Evolutionary conservation across 2,329 filamentous ascomycete species (phyloP), one percentile per base, ranked within the genome.

Genomic region (Fusarium liriodendri): DNA sequence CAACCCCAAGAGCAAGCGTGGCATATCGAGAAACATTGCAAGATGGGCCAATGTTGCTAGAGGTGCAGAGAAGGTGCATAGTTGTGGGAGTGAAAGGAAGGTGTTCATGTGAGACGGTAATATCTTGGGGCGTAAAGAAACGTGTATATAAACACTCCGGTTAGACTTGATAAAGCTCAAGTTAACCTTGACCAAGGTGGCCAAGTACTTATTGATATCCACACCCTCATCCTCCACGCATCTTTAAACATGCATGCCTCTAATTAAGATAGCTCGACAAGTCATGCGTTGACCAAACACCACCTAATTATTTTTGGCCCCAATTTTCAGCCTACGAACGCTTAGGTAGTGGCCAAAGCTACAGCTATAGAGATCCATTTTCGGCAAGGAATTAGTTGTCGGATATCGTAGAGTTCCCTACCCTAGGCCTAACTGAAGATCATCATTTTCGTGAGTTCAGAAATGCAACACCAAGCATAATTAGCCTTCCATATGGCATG

Each of bases 21-120:
- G 58, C 3, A 16, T 70, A 10, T 20, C 58, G 5, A 42, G 62
- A 42, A 73, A 73, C 20, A 64, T 73, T 25, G 29, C 38, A 11
- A 58, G 54, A 27, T 73, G 66, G 62, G 62, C 54, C 1, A 73
- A 71, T 37, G 35, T 67, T 22, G 67, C 59, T 5, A 60, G 70
- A 29, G 70, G 70, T 3, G 58, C 62, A 7, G 70, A 70, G 22
- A 73, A 73, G 35, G 38, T 47, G 4, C 66, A 71, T 37, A 73
- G 66, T 13, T 71, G 70, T 22, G 66, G 57, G 5, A 55, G 62
- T 20, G 62, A 60, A 13, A 73, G 29, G 20, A 67, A n/a, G 29
- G 25, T 54, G 10, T 64, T 71, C 1, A 40, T 54, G 38, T 73
- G 33, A 50, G 22, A 9, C 9, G 25, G 22, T 81, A 6, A 40